Percentiles rank a stretch among this genome's conserved stretches.
Evolutionary conservation across 768 basidiomycete genomes (phyloP).

Genomic region (Hericium erinaceus): DNA sequence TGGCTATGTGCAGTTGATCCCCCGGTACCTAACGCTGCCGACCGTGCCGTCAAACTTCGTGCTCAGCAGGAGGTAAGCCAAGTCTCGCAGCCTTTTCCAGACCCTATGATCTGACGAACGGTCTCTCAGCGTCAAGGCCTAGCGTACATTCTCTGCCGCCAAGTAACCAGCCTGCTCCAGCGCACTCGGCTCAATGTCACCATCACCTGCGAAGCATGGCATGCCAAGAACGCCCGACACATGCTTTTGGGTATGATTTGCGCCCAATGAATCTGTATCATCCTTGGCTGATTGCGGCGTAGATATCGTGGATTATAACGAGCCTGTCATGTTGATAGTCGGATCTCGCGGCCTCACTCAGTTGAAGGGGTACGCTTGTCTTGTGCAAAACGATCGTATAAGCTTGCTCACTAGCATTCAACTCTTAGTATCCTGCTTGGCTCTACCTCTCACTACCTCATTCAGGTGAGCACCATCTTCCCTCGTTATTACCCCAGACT

Average conservation of each 20-base stretch:
- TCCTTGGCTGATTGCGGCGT: not conserved
- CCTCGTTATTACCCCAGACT: not conserved
- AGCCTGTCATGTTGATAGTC: slow-evolving; percentile 89
- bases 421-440: slow-evolving; percentile 73
- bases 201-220: slow-evolving; percentile 90
- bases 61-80: slow-evolving; percentile 81
- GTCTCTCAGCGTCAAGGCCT: slow-evolving; percentile 68
- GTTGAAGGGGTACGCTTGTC: slow-evolving; percentile 66
- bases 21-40: slow-evolving; percentile 56
- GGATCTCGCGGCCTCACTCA: slow-evolving; percentile 88
- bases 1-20: slow-evolving; percentile 46
- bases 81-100: no score
- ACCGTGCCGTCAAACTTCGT: slow-evolving; percentile 70
- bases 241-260: slow-evolving; percentile 63
- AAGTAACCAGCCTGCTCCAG: slow-evolving; percentile 83
- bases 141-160: slow-evolving; percentile 81
- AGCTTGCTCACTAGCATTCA: not conserved
- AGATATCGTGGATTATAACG: slow-evolving; percentile 81
- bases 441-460: slow-evolving; percentile 90
- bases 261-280: not conserved
- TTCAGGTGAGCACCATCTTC: slow-evolving; percentile 42
- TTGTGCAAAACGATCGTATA: not conserved
- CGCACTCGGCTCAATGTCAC: slow-evolving; percentile 83
- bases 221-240: slow-evolving; percentile 90
- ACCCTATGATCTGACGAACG: no score